Base-by-base conservation (phyloP, 2,329 filamentous ascomycete genomes). In the Penicillium crustosum region DNA sequence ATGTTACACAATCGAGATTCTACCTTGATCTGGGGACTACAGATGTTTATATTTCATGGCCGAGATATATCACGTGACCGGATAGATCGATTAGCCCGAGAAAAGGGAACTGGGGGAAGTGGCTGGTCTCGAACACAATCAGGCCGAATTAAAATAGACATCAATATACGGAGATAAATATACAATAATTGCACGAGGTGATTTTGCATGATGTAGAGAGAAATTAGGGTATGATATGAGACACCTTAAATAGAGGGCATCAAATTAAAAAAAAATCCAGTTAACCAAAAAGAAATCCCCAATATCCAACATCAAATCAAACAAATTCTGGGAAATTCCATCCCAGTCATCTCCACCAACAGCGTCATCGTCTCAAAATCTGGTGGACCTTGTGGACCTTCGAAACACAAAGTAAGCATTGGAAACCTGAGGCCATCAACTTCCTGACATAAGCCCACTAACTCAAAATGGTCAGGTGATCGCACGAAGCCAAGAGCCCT, bases 401-500 rank as follows among this genome's bases (percentile, higher is more conserved):
- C 49, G 27, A 53, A 45, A 17, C 29, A 31, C 21, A 50, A 45
- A 59, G 39, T 53, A 53, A 48, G 49, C 49, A 44, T 57, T 54
- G 13, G 45, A 47, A 49, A 49, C 54, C 53, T 57, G 44, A 58
- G 56, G 55, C 49, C 39, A 27, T 3, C 15, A 8, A 31, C 13
- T 7, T 7, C 15, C 23, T 59, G 57, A 59, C 38, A 6, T 58
- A 54, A 58, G 51, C 50, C 55, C 50, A 55, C 47, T 52, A 55
- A 51, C 29, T 44, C 47, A 45, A 44, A 53, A 21, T 19, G 29
- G 55, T 60, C 71, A 73, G 65, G 70, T 73, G 71, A 72, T 58
- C 51, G 19, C 60, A 64, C 65, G 39, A 42, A 44, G 62, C 60
- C 64, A 70, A 69, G 71, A 70, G 67, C 72, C 73, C 72, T 74